Evolutionary conservation across 2,329 filamentous ascomycete genomes (phyloP), one percentile per base, ranked within the genome.

Genomic region (Thelonectria olida): DNA sequence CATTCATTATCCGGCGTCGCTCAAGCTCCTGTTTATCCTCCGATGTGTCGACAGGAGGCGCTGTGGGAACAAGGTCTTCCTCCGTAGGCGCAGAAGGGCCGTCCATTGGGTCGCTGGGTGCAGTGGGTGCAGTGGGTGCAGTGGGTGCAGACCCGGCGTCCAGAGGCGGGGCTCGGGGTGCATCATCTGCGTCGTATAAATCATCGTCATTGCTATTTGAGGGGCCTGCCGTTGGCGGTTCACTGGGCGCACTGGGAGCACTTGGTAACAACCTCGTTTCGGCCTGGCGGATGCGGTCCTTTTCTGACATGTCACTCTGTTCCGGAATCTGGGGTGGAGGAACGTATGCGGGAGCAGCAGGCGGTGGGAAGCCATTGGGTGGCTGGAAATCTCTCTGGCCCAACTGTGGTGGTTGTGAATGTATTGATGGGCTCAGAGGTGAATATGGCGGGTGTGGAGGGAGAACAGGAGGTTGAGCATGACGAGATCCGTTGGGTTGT

Each of bases 11-110:
- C 36, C 89, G 81, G 57, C 80, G 84, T 19, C 88, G 82, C 73
- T 94, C 91, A 7, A 93, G 79, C 73, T 96, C 92, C 68, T 90
- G 88, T 74, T 96, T 96, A 75, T 96, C 94, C 56, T 96, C 92
- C 13, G 53, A 60, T 5, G 50, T 34, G 12, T 55, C 64, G 9
- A 77, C 80, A 3, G 78, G 63, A 20, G 73, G 64, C 64, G 75
- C 67, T 5, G 67, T 67, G 9, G 56, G 67, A 20, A 58, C 71
- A 5, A 86, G 52, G 7, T 83, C 81, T 17, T 81, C 80, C n/a
- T 82, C 71, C 0, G 81, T 79, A 2, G 80, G 85, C 2, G 78
- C 82, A 5, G 80, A 82, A 6, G 79, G 79, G 3, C 67, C 78
- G 45, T 49, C 67, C n/a, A n/a, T n/a, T n/a, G n/a, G n/a, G n/a